A percentile compares a stretch with the other conserved stretches of the same genome.
phyloP scores from a whole-genome alignment of 2,329 filamentous ascomycete species.

The Berkeleyomyces basicola region DNA sequence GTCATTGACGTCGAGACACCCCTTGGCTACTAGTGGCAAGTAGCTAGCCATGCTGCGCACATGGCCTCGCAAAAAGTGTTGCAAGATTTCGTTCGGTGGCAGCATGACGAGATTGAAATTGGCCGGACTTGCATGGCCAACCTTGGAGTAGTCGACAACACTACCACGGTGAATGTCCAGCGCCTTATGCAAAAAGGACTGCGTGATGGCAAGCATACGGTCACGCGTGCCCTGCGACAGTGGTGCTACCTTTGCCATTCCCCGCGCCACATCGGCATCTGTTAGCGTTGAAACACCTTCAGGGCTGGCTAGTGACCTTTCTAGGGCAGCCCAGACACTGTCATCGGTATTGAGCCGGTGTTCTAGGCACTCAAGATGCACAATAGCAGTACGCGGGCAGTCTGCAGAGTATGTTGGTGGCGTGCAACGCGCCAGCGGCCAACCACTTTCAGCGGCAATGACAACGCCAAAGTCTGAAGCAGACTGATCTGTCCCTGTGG shows the following conservation, averaged over 20 bases:
- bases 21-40: conserved; percentile 44
- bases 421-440: conserved; percentile 36
- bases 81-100: conserved; percentile 47
- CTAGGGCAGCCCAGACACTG: conserved; percentile 29
- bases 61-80: conserved; percentile 50
- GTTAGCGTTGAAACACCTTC: background rate
- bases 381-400: conserved; percentile 33
- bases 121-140: conserved; percentile 27
- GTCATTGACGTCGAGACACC: conserved; percentile 48
- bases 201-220: conserved; percentile 54
- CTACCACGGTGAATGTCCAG: conserved; percentile 46
- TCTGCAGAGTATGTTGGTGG: conserved; percentile 27
- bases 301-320: conserved; percentile 20
- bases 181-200: conserved; percentile 53
- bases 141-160: conserved; percentile 3
- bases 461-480: conserved; percentile 30
- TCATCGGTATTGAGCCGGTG: conserved; percentile 30
- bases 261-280: conserved; percentile 19
- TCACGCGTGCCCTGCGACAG: conserved; percentile 39
- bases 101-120: conserved; percentile 48
- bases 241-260: conserved; percentile 27
- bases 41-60: conserved; percentile 49
- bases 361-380: conserved; percentile 35
- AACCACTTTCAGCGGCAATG: conserved; percentile 31
- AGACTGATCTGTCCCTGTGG: conserved; percentile 12